Evolutionary conservation across 805 yeast genomes (phyloP).

Genomic region (Yarrowia sp.): DNA sequence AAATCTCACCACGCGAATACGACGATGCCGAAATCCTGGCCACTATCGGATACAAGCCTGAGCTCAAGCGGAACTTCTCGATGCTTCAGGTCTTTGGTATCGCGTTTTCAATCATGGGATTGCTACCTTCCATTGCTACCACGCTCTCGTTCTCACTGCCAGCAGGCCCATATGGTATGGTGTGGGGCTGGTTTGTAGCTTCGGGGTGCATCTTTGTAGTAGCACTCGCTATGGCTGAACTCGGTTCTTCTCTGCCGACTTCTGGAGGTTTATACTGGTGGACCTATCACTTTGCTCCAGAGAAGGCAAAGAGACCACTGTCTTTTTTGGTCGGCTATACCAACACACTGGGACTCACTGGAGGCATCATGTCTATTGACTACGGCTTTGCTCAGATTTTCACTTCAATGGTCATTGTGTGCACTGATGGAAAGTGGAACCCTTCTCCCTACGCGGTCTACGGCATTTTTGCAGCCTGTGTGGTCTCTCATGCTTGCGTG

Average conservation of each 20-base stretch:
- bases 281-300: constrained; percentile 7
- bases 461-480: constrained; percentile 16
- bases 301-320: neutral
- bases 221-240: constrained; percentile 6
- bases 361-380: constrained; percentile 70
- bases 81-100: constrained; percentile 18
- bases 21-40: neutral
- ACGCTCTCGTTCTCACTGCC: constrained; percentile 1
- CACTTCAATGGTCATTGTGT: constrained; percentile 13
- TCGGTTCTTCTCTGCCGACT: constrained; percentile 6
- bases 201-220: neutral
- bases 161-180: constrained; percentile 12
- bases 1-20: constrained; percentile 2
- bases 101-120: constrained; percentile 6
- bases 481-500: constrained; percentile 1
- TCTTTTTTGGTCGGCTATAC: constrained; percentile 1
- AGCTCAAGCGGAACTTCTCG: constrained; percentile 17
- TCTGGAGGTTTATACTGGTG: constrained; percentile 17
- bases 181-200: constrained; percentile 18
- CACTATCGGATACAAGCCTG: constrained; percentile 9
- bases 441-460: constrained; percentile 5
- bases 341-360: constrained; percentile 69
- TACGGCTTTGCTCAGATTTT: constrained; percentile 74
- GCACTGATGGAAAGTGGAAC: constrained; percentile 14
- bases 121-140: constrained; percentile 1